Percentiles rank a stretch among this genome's conserved stretches.
Conservation (phyloP, 139 green algal species). For the Closterium sp. region DNA sequence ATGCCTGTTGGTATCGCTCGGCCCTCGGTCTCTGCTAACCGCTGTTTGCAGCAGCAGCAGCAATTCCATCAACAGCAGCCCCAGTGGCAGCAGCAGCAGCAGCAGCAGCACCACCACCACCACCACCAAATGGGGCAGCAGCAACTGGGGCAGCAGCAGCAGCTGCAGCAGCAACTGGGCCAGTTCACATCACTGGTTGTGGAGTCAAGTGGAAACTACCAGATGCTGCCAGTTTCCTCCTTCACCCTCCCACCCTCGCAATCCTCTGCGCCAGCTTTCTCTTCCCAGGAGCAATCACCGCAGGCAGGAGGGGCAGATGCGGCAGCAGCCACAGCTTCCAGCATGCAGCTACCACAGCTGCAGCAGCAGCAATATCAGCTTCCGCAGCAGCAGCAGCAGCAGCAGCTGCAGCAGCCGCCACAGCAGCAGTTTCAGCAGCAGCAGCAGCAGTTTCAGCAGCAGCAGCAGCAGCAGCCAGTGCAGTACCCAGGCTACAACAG, state of each 20-base stretch:
- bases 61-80: background rate
- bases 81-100: background rate
- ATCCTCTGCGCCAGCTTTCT: background rate
- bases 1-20: background rate
- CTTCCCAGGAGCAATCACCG: background rate
- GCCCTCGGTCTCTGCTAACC: background rate
- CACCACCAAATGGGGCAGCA: background rate
- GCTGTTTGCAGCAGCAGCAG: background rate
- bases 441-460: background rate
- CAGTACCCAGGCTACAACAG: background rate
- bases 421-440: background rate
- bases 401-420: too few relatives aligned
- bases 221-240: background rate
- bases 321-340: background rate
- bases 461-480: background rate
- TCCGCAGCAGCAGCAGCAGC: too few relatives aligned
- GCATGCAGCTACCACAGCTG: too few relatives aligned
- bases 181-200: background rate
- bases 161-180: background rate
- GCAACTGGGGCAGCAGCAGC: background rate
- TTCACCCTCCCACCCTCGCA: background rate
- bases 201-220: background rate
- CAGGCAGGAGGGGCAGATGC: background rate
- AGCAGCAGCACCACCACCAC: background rate
- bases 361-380: too few relatives aligned